Conservation (phyloP, 805 yeast genomes). For the Komagataella mondaviorum region DNA sequence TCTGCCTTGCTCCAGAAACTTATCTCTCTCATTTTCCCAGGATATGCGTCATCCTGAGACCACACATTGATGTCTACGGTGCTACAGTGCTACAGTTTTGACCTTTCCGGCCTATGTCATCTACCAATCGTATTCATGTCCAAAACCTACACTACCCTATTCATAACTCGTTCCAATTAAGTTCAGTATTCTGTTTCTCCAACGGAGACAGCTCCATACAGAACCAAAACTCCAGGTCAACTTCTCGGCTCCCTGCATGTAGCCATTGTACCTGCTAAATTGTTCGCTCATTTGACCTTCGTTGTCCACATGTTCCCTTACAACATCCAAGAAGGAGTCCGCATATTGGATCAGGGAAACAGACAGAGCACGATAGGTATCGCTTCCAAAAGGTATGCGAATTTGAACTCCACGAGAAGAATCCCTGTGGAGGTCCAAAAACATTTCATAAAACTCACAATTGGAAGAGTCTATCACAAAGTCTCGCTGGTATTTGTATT, state of each 20-base stretch:
- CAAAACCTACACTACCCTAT: not conserved
- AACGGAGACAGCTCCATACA: conserved; percentile 52
- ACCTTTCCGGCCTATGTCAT: not conserved
- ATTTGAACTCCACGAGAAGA: not conserved
- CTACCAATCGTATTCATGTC: not conserved
- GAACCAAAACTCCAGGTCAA: conserved; percentile 89
- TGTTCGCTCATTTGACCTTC: conserved; percentile 82
- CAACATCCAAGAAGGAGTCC: conserved; percentile 52
- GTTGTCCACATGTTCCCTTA: conserved; percentile 44
- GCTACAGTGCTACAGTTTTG: not conserved
- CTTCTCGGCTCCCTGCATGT: conserved; percentile 74
- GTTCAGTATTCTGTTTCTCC: conserved; percentile 33
- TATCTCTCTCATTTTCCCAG: not conserved
- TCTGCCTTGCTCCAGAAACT: not conserved
- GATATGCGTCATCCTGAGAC: not conserved
- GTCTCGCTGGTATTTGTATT: conserved; percentile 24
- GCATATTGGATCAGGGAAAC: conserved; percentile 36
- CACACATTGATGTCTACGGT: not conserved
- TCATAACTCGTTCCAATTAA: not conserved
- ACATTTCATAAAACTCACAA: conserved; percentile 8
- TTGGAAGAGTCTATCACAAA: conserved; percentile 20
- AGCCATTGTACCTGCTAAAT: conserved; percentile 70
- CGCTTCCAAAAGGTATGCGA: conserved; percentile 21
- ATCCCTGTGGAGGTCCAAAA: conserved; percentile 9
- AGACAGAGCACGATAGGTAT: conserved; percentile 32